Conservation (phyloP, 768 basidiomycete genomes). For the Xanthoconium purpureum region DNA sequence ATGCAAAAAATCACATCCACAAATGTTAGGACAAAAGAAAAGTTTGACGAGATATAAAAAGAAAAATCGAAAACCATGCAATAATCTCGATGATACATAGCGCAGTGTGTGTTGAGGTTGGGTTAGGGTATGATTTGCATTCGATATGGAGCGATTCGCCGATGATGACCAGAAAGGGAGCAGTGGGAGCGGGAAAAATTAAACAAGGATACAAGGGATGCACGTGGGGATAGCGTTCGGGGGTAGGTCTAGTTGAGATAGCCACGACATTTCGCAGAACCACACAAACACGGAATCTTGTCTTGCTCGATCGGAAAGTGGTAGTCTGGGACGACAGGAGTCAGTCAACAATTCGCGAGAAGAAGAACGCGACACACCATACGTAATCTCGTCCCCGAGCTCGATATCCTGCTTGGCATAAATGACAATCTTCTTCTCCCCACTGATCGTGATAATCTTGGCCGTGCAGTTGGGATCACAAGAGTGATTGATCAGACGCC, state of each 20-base stretch:
- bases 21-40: background rate
- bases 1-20: constrained; percentile 6
- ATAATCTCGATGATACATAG: constrained; percentile 31
- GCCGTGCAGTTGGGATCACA: constrained; percentile 94
- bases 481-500: constrained; percentile 97
- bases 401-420: constrained; percentile 97
- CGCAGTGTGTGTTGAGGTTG: constrained; percentile 22
- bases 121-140: constrained; percentile 24
- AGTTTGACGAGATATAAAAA: background rate
- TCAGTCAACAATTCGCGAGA: background rate
- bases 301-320: constrained; percentile 99
- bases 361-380: constrained; percentile 56
- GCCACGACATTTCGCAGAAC: constrained; percentile 88
- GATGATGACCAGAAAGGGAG: constrained; percentile 6
- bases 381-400: constrained; percentile 96
- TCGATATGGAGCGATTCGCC: background rate
- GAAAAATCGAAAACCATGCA: constrained; percentile 17
- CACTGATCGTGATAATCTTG: constrained; percentile 87
- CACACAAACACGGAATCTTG: constrained; percentile 91
- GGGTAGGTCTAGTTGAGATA: constrained; percentile 76
- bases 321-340: constrained; percentile 61
- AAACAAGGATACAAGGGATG: background rate
- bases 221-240: background rate
- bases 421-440: constrained; percentile 98
- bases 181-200: background rate